These are phyloP conservation scores for Cercophora scortea DNA, from an alignment of 495 filamentous ascomycete species.

Conservation along the genomic window DNA sequence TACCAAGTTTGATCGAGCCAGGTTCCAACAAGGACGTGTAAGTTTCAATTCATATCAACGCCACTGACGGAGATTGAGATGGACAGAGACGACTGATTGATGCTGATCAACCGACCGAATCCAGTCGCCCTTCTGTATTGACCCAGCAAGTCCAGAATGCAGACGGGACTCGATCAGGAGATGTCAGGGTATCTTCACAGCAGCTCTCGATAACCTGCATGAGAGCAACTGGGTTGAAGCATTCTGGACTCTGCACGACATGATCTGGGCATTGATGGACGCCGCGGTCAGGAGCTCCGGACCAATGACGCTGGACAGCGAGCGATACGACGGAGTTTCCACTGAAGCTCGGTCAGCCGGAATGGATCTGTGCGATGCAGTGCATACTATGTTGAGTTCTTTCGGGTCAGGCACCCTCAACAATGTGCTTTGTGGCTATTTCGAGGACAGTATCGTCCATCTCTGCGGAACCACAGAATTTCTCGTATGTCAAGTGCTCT, in stretches of 20 bases:
- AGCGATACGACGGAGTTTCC: neutral
- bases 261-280: neutral
- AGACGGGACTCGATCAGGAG: neutral
- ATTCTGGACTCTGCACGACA: conserved; percentile 4
- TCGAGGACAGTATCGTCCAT: neutral
- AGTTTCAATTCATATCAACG: neutral
- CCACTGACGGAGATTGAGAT: too few relatives aligned
- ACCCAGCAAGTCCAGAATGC: neutral
- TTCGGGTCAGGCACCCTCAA: neutral
- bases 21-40: neutral
- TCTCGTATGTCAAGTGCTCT: neutral
- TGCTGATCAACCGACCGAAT: neutral
- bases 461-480: neutral
- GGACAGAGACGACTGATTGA: too few relatives aligned
- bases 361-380: neutral
- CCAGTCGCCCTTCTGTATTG: neutral
- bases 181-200: neutral
- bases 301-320: too few relatives aligned
- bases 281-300: neutral
- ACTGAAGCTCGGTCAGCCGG: neutral
- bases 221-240: neutral
- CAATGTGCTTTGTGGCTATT: neutral
- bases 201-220: neutral
- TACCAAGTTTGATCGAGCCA: neutral
- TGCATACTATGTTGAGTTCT: neutral